Evolutionary conservation across 2,329 filamentous ascomycete species (phyloP), one percentile per base, ranked within the genome.

Genomic region (Colletotrichum abscissum): DNA sequence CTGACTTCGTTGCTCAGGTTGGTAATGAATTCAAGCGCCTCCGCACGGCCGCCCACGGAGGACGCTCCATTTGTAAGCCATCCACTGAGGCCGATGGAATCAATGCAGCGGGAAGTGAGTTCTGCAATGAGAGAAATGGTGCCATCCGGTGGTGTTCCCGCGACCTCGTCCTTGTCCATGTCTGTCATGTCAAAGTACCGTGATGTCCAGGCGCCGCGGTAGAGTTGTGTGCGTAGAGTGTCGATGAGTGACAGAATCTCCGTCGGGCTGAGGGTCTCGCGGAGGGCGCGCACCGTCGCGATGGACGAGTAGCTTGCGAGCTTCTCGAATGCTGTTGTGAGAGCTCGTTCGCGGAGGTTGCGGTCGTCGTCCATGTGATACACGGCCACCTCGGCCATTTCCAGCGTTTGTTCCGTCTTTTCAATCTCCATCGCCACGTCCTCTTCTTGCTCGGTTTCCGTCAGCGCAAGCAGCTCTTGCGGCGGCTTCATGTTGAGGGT

Each of bases 181-280:
- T 85, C 81, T 19, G 88, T 87, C 12, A 84, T 82, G 77, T 93
- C 92, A 49, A 93, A 83, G 80, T 95, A 95, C 26, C 90, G 87
- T 22, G 91, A 89, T 0, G 92, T 94, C 94, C 94, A 96, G 38
- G 92, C 92, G 70, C 93, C 93, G 75, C 91, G 90, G 64, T 92
- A 90, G 58, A 96, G 87, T 82, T 95, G 93, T 75, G 92, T 87
- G 69, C 93, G 91, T 35, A 96, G 86, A 6, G 95, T 86, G 76
- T 93, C 89, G 76, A 95, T 92, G 66, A 96, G 87, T 46, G 91
- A 91, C 12, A 94, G 85, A 28, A 93, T 90, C 76, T 95, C 92
- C 75, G 92, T 88, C 3, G 90, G 91, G 60, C 88, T 87, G 73
- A 94, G 89, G 33, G 88, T 88, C 12, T 87, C 85, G 54, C 92